Conservation (phyloP, 441 rosid species). For the Pelargonium citronellum region DNA sequence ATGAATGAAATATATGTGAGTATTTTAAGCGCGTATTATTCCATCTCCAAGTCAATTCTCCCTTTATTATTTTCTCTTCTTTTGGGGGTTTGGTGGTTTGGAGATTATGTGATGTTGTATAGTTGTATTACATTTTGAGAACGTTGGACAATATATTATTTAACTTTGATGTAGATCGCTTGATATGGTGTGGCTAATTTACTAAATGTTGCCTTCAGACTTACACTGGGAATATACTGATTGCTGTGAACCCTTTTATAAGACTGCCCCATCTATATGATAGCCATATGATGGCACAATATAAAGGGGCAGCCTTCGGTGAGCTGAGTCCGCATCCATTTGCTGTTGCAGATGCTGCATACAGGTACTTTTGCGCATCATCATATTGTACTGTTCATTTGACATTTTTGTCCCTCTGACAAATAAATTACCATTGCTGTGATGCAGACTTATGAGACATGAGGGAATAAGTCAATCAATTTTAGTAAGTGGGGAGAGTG, state of each 20-base stretch:
- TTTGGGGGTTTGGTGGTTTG: background rate
- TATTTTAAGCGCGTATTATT: background rate
- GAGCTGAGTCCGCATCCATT: slow-evolving; percentile 73
- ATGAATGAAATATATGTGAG: slow-evolving; percentile 70
- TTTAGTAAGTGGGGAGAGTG: slow-evolving; percentile 77
- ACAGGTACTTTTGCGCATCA: slow-evolving; percentile 36
- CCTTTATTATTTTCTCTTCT: no score
- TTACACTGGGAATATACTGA: slow-evolving; percentile 69
- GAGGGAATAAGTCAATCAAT: slow-evolving; percentile 65
- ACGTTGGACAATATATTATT: background rate
- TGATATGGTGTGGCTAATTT: slow-evolving; percentile 27
- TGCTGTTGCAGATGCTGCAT: slow-evolving; percentile 73
- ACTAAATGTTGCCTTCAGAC: slow-evolving; percentile 42
- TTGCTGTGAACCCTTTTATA: slow-evolving; percentile 67
- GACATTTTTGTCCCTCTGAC: slow-evolving; percentile 30
- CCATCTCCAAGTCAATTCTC: background rate
- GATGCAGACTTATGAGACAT: slow-evolving; percentile 57
- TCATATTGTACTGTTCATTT: slow-evolving; percentile 4
- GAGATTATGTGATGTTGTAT: slow-evolving; percentile 1
- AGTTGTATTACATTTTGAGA: background rate
- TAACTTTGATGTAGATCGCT: background rate
- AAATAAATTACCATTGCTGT: slow-evolving; percentile 13
- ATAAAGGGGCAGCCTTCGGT: slow-evolving; percentile 56
- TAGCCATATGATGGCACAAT: slow-evolving; percentile 48
- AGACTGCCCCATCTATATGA: slow-evolving; percentile 62